Evolutionary conservation across 192 early-diverging fungal genomes (phyloP).

Genomic region (Thamnidium elegans): DNA sequence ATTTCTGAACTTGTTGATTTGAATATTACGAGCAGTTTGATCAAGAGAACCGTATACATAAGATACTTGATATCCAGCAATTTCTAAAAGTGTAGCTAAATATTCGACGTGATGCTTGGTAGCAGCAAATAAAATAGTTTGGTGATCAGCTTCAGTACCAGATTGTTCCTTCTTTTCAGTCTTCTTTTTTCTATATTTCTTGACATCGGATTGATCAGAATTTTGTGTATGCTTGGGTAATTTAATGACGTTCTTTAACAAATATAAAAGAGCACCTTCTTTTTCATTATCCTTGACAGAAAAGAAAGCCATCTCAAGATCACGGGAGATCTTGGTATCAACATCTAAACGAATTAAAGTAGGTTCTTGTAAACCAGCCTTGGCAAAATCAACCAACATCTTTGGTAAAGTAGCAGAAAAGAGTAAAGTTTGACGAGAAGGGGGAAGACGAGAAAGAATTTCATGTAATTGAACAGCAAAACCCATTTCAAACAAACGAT

Average conservation of each 20-base stretch:
- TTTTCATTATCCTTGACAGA: constrained; percentile 81
- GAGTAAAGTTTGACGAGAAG: constrained; percentile 83
- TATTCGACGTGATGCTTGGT: constrained; percentile 99
- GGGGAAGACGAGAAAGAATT: constrained; percentile 80
- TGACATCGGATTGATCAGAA: constrained; percentile 27
- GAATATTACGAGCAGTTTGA: constrained; percentile 84
- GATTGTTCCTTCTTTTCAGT: constrained; percentile 37
- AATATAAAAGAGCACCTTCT: constrained; percentile 84
- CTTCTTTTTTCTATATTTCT: constrained; percentile 38
- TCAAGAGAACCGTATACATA: constrained; percentile 96
- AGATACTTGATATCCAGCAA: constrained; percentile 72
- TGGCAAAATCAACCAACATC: constrained; percentile 93
- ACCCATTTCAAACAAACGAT: constrained; percentile 96
- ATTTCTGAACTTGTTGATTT: constrained; percentile 81
- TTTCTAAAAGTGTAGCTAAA: constrained; percentile 66
- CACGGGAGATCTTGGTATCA: constrained; percentile 91
- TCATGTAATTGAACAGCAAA: constrained; percentile 95
- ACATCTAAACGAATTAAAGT: constrained; percentile 90
- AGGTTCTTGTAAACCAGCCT: constrained; percentile 92
- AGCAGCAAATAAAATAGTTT: constrained; percentile 91
- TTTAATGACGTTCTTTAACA: constrained; percentile 77
- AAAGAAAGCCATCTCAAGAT: constrained; percentile 95
- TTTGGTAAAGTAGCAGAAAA: constrained; percentile 97
- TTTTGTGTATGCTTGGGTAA: constrained; percentile 51
- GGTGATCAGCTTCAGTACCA: constrained; percentile 41